Conservation (phyloP, 345 rosid species). For the Dovyalis caffra region DNA sequence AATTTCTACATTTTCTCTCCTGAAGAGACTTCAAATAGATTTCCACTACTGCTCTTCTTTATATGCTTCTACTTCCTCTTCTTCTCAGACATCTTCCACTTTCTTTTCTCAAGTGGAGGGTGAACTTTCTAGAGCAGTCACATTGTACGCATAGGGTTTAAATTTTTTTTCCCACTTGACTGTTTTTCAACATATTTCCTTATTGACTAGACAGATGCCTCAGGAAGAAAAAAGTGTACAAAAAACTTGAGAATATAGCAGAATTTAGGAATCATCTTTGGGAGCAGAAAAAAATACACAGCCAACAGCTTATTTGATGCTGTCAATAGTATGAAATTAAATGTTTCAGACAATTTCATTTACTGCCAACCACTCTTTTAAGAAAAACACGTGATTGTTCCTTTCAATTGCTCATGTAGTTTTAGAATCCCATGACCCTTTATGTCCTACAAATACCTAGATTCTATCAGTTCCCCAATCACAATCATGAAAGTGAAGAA, state of each 20-base stretch:
- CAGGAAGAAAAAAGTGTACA: too few species aligned
- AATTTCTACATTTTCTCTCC: constrained; percentile 30
- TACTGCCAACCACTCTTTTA: neutral
- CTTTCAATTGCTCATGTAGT: neutral
- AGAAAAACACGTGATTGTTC: neutral
- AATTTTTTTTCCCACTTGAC: too few species aligned
- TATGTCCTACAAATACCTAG: neutral
- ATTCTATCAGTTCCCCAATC: neutral
- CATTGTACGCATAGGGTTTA: neutral
- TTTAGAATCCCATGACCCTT: neutral
- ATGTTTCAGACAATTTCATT: too few species aligned
- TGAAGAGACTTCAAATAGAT: constrained; percentile 64
- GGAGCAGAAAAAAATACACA: too few species aligned
- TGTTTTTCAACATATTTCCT: too few species aligned
- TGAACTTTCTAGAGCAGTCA: neutral
- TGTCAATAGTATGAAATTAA: too few species aligned
- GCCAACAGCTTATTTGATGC: too few species aligned
- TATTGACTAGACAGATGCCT: too few species aligned
- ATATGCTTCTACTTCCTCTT: neutral
- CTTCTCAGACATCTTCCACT: constrained; percentile 5
- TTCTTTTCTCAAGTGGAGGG: too few species aligned
- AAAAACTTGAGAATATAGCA: too few species aligned
- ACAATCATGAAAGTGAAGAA: constrained; percentile 1
- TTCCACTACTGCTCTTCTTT: constrained; percentile 37
- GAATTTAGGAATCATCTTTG: too few species aligned